Evolutionary conservation across 1,139 yeast genomes (phyloP), one percentile per base, ranked within the genome.

Genomic region (Hyphopichia pseudoburtonii): DNA sequence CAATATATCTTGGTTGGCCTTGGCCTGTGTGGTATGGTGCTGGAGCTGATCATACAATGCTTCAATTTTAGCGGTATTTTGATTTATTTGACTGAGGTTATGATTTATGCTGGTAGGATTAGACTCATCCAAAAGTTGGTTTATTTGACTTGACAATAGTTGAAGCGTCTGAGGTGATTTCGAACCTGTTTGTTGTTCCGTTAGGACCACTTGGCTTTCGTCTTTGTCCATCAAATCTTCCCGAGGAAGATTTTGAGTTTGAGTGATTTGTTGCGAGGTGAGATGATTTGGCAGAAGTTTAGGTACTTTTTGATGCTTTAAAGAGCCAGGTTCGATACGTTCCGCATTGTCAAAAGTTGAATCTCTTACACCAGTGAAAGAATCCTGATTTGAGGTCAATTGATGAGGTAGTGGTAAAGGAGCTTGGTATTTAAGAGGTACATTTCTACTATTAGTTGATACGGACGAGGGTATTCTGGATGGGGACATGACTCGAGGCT

Each of bases 21-120:
- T 33, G 1, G 76, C 76, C 44, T 66, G 73, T 12, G 53, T 59
- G 39, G 58, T 51, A 41, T 70, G 76, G 43, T 64, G 68, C 19
- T 39, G 44, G 16, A 70, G 51, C 41, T 70, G 76, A 1, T 55
- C 43, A 38, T 56, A 52, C 6, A 71, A 51, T 1, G 66, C 65
- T 12, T 52, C 52, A 2, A 65, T 50, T 35, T 65, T 66, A 15
- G 38, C 29, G 4, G 40, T 38, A 34, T 57, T 51, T 19, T 46
- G 46, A 36, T 56, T 55, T 1, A 57, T 36, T n/a, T 31, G 34
- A 6, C 51, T 44, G 2, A 58, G 24, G 2, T 46, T 41, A 5
- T 35, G 32, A 30, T 35, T 46, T 17, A 42, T 39, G 24, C 43
- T 30, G 11, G 40, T 42, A 2, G 17, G 33, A 12, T 47, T 40